Conservation (phyloP, 345 rosid species). For the Euphorbia lathyris region DNA sequence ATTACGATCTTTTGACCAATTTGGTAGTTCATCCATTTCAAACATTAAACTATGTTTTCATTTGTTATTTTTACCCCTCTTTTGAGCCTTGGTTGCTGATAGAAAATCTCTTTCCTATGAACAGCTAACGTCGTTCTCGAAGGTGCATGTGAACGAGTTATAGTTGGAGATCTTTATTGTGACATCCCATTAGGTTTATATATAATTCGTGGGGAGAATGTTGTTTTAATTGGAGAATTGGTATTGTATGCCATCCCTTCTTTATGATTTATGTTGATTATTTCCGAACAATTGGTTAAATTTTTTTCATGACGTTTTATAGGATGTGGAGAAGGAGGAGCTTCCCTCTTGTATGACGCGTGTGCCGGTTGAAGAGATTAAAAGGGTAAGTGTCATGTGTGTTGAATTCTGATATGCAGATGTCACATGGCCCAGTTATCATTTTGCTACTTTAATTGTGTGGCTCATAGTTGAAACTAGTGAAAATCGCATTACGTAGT, state of each 20-base stretch:
- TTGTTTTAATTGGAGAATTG: constrained; percentile 85
- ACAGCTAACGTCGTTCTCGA: constrained; percentile 72
- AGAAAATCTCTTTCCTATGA: background rate
- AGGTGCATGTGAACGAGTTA: constrained; percentile 85
- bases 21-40: constrained; percentile 42
- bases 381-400: constrained; percentile 35
- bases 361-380: constrained; percentile 54
- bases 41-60: background rate
- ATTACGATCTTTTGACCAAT: constrained; percentile 90
- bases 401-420: background rate
- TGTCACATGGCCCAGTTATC: background rate
- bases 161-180: constrained; percentile 53
- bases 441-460: background rate
- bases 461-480: background rate
- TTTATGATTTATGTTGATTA: background rate
- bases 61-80: background rate
- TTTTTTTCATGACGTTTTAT: background rate
- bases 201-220: constrained; percentile 89
- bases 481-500: background rate
- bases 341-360: constrained; percentile 60
- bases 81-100: constrained; percentile 10
- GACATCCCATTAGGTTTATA: constrained; percentile 72
- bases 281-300: background rate
- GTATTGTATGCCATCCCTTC: constrained; percentile 32
- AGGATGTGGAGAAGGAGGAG: constrained; percentile 67